phyloP scores from a whole-genome alignment of 2,329 filamentous ascomycete species.

The Exserohilum rostratum region DNA sequence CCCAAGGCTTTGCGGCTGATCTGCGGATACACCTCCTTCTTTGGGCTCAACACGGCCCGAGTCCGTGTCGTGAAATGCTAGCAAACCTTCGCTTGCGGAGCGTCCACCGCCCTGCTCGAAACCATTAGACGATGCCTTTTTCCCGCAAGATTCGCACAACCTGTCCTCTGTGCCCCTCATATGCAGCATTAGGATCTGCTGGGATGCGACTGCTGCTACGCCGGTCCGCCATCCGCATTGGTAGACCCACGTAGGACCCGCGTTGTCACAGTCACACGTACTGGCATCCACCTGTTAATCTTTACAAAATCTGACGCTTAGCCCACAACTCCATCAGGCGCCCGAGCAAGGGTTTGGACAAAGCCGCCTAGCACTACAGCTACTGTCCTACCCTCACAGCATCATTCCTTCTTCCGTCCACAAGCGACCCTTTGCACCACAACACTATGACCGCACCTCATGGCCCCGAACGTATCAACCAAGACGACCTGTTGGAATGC shows the following conservation, averaged over 20 bases:
- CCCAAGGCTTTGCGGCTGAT: background rate
- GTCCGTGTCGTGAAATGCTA: background rate
- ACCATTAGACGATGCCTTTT: background rate
- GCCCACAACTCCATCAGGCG: constrained; percentile 2
- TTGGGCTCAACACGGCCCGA: background rate
- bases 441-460: constrained; percentile 5
- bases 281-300: background rate
- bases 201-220: background rate
- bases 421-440: background rate
- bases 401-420: constrained; percentile 2
- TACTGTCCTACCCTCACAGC: background rate
- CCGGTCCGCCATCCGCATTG: constrained; percentile 4
- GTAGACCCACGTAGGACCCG: background rate
- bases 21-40: background rate
- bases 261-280: constrained; percentile 7
- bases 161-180: background rate
- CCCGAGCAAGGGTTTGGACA: background rate
- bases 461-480: background rate
- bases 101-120: background rate
- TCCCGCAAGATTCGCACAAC: background rate
- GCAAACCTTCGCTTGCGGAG: background rate
- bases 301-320: constrained; percentile 6
- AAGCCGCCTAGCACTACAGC: background rate
- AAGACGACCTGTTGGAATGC: background rate
- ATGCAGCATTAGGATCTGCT: background rate